Percentiles rank a stretch among this genome's conserved stretches.
These are phyloP conservation scores for Cnidoscolus chayamansa DNA, from an alignment of 441 rosid genomes.

Conservation along the genomic window DNA sequence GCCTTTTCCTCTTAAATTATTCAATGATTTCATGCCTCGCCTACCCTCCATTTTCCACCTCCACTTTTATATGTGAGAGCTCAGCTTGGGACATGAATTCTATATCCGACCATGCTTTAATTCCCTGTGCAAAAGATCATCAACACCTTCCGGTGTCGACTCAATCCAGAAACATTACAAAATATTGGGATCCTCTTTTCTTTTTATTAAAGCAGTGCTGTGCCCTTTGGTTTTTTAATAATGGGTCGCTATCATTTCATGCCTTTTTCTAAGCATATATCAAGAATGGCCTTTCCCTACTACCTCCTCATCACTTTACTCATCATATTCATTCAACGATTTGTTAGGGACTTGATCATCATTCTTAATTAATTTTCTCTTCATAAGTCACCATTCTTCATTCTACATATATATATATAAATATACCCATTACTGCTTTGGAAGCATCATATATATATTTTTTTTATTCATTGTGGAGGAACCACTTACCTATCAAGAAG, in stretches of 20 bases:
- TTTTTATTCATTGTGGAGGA: too few relatives aligned
- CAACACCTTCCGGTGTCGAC: constrained; percentile 5
- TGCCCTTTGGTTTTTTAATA: neutral
- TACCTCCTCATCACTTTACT: neutral
- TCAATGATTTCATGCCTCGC: constrained; percentile 15
- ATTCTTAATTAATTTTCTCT: neutral
- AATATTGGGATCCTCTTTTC: neutral
- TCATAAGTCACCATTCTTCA: too few relatives aligned
- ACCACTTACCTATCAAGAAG: too few relatives aligned
- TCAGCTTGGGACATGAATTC: too few relatives aligned
- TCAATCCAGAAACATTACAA: constrained; percentile 8
- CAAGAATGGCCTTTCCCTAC: too few relatives aligned
- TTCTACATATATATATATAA: too few relatives aligned
- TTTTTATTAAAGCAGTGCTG: neutral
- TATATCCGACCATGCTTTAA: constrained; percentile 8
- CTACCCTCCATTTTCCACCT: constrained; percentile 5
- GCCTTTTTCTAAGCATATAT: neutral
- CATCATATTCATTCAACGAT: neutral
- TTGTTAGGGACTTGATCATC: neutral
- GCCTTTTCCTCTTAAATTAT: constrained; percentile 1
- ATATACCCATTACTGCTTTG: too few relatives aligned
- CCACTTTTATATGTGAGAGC: neutral
- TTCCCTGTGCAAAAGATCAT: neutral
- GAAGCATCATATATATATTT: too few relatives aligned
- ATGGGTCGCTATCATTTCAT: neutral